These are phyloP conservation scores for Ricinus communis DNA, from an alignment of 345 rosid genomes.

Conservation along the genomic window DNA sequence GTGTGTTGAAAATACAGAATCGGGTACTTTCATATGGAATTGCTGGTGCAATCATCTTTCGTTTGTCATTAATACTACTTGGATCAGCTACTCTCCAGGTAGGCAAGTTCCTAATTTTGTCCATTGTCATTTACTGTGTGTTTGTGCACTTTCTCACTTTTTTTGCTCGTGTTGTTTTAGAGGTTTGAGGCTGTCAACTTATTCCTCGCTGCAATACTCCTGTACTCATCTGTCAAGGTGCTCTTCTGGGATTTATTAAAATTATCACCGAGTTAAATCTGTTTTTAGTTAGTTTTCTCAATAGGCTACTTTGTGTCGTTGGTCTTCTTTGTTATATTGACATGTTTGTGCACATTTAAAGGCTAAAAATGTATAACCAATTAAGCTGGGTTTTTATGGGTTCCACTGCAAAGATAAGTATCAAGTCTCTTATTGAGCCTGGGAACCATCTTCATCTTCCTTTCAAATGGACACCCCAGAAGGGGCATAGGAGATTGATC, in stretches of 20 bases:
- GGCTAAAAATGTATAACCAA: not conserved
- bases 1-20: conserved; percentile 47
- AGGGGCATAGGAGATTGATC: not conserved
- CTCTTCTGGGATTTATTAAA: conserved; percentile 14
- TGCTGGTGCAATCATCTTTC: conserved; percentile 86
- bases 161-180: conserved; percentile 38
- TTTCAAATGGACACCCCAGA: not conserved
- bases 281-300: not conserved
- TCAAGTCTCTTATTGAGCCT: conserved; percentile 2
- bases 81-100: conserved; percentile 97
- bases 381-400: not conserved
- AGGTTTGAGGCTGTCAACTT: conserved; percentile 85
- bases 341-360: not conserved
- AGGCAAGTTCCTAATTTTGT: conserved; percentile 39
- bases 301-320: not conserved
- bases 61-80: conserved; percentile 68
- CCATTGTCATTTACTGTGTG: not conserved
- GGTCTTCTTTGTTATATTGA: not conserved
- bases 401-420: not conserved
- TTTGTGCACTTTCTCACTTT: conserved; percentile 12
- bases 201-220: conserved; percentile 71
- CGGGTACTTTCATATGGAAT: conserved; percentile 87
- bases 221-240: conserved; percentile 90
- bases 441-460: conserved; percentile 9
- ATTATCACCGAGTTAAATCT: conserved; percentile 6